Percentiles rank a stretch among this genome's conserved stretches.
phyloP scores from a whole-genome alignment of 1,284 basidiomycete species.

The Puccinia hordei region DNA sequence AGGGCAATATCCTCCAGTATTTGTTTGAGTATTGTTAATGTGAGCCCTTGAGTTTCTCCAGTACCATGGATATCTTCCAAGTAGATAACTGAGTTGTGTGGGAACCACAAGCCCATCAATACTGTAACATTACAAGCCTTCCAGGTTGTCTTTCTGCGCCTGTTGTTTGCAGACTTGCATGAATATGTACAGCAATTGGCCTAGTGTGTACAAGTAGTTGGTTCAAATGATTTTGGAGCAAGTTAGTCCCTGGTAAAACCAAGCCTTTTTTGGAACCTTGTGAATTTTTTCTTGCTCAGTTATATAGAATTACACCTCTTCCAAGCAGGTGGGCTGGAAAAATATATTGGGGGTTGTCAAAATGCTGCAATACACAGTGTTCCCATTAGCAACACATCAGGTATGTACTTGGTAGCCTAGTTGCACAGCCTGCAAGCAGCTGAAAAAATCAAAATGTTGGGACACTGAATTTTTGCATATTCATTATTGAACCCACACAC shows the following conservation, averaged over 20 bases:
- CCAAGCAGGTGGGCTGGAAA: neutral
- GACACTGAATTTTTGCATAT: too few relatives aligned
- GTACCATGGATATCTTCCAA: neutral
- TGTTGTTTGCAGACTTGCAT: neutral
- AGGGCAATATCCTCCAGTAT: neutral
- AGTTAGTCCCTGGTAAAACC: too few relatives aligned
- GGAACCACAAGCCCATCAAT: neutral
- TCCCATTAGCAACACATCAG: too few relatives aligned
- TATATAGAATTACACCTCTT: neutral
- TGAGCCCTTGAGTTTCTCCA: too few relatives aligned
- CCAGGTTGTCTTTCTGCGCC: neutral
- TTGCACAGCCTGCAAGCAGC: too few relatives aligned
- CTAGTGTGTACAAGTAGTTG: too few relatives aligned
- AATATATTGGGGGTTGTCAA: neutral
- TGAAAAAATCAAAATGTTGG: too few relatives aligned
- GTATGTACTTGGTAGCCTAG: too few relatives aligned
- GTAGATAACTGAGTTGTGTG: neutral
- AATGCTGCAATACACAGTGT: too few relatives aligned
- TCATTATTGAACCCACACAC: too few relatives aligned
- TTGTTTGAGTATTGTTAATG: neutral
- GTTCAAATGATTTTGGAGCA: too few relatives aligned
- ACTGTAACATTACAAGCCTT: slow-evolving; percentile 5
- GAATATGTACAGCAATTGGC: neutral
- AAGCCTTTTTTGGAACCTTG: neutral
- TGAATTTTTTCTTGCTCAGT: neutral